phyloP scores from a whole-genome alignment of 805 yeast genomes.

The Lipomyces sp. region DNA sequence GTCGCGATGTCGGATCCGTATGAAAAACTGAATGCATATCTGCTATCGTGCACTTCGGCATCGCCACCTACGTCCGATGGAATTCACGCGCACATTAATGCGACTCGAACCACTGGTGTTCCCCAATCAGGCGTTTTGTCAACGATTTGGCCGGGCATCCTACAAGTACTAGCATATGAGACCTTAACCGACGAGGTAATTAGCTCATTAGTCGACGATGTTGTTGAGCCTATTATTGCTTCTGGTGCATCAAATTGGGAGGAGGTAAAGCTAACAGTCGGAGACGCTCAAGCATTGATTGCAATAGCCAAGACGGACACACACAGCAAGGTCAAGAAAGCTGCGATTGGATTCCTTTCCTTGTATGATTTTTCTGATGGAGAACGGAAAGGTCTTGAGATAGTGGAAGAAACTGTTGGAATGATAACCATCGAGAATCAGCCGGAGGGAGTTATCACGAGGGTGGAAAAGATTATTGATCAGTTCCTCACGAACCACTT shows the following conservation, averaged over 20 bases:
- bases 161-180: slow-evolving; percentile 16
- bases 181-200: slow-evolving; percentile 9
- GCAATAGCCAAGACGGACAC: slow-evolving; percentile 24
- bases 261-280: slow-evolving; percentile 13
- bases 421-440: slow-evolving; percentile 19
- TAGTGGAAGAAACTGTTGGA: slow-evolving; percentile 12
- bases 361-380: slow-evolving; percentile 18
- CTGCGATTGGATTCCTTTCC: slow-evolving; percentile 27
- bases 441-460: slow-evolving; percentile 24
- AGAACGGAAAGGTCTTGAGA: not conserved
- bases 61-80: slow-evolving; percentile 10
- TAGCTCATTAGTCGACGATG: slow-evolving; percentile 27
- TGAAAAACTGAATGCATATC: slow-evolving; percentile 11
- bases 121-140: slow-evolving; percentile 26
- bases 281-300: slow-evolving; percentile 17
- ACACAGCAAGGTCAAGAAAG: slow-evolving; percentile 28
- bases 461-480: slow-evolving; percentile 25
- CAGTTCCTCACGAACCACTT: slow-evolving; percentile 14
- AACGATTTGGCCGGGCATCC: slow-evolving; percentile 32
- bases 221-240: slow-evolving; percentile 22
- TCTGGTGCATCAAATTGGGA: slow-evolving; percentile 20
- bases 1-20: slow-evolving; percentile 19
- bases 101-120: slow-evolving; percentile 16
- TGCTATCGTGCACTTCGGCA: slow-evolving; percentile 6
- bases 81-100: slow-evolving; percentile 16